Conservation (phyloP, 306 rosid genomes). For the Castanea mollissima region DNA sequence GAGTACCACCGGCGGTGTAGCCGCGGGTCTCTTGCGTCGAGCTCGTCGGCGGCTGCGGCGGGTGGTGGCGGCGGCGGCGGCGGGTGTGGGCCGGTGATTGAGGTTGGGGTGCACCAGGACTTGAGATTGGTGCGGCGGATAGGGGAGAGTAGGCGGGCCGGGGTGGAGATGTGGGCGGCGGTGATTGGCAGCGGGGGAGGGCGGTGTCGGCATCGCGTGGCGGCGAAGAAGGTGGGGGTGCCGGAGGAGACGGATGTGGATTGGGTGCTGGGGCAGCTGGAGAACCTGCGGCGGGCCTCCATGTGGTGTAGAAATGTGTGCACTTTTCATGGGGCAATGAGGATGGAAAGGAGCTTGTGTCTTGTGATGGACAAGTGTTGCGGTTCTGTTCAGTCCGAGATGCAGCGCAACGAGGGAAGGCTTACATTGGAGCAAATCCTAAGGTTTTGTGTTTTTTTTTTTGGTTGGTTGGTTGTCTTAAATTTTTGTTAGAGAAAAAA, state of each 20-base stretch:
- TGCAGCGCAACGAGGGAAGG: constrained; percentile 91
- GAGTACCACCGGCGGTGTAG: constrained; percentile 44
- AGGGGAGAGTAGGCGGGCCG: constrained; percentile 75
- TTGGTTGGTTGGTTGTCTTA: neutral
- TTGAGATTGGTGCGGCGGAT: constrained; percentile 66
- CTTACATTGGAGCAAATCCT: constrained; percentile 97
- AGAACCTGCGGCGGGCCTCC: constrained; percentile 79
- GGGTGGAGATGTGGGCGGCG: constrained; percentile 87
- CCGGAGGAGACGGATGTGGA: constrained; percentile 71
- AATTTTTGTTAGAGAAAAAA: neutral
- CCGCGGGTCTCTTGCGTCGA: constrained; percentile 59
- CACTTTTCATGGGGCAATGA: constrained; percentile 85
- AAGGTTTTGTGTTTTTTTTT: constrained; percentile 46
- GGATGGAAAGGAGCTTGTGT: constrained; percentile 70
- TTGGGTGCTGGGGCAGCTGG: constrained; percentile 80
- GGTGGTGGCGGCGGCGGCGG: constrained; percentile 8
- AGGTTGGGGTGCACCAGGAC: constrained; percentile 76
- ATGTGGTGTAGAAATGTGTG: constrained; percentile 99
- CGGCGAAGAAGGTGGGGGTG: constrained; percentile 71
- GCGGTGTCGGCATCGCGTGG: constrained; percentile 75
- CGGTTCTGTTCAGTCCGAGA: constrained; percentile 93
- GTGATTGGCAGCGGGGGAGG: constrained; percentile 49
- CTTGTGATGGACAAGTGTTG: constrained; percentile 84
- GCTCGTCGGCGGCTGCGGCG: constrained; percentile 23
- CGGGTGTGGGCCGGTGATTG: constrained; percentile 88